Base-by-base conservation (phyloP, 2,329 filamentous ascomycete species). In the Aspergillus pseudoglaucus region DNA sequence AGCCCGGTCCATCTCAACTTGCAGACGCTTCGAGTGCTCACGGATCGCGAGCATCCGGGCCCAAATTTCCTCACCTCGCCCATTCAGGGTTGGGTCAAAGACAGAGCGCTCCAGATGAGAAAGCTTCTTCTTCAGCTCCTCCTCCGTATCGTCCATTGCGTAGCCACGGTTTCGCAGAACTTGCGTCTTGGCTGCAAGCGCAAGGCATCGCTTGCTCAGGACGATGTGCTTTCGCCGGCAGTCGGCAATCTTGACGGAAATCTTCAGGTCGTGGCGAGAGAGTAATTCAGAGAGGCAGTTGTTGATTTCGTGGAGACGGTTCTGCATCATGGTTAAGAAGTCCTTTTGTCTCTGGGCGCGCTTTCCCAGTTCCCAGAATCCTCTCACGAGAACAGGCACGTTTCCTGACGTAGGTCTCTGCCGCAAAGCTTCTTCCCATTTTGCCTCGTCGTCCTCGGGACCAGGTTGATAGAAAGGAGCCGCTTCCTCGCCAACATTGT, bases 31-130 rank as follows among this genome's bases (percentile, higher is more conserved):
- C 42, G 78, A 77, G 47, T 80, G 70, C 59, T 83, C 80, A 47
- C 80, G 70, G 46, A 84, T 75, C 6, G 77, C 76, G 42, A 83
- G 73, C 81, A 85, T 83, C 35, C 82, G 71, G 25, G 82, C 82
- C 82, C 82, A 85, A 47, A 84, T 80, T 64, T 84, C 81, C 61
- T 85, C 82, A 49, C 78, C 78, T 18, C 81, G 69, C 4, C 80
- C 82, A 40, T 74, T 75, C 42, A 84, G 70, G 4, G 76, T 75
- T 0, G 82, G 81, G 57, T 85, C 81, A 45, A 80, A 78, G 2
- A 82, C 78, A 44, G 73, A 72, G 45, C 75, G 75, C 61, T 83
- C 79, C 43, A 85, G 66, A 49, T 73, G 71, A n/a, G 75, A 57
- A 42, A 85, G 68, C 59, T 81, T 82, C 66, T 79, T 79, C 66